Base-by-base conservation (phyloP, 2,329 filamentous ascomycete species). In the Cladosporium sp. region DNA sequence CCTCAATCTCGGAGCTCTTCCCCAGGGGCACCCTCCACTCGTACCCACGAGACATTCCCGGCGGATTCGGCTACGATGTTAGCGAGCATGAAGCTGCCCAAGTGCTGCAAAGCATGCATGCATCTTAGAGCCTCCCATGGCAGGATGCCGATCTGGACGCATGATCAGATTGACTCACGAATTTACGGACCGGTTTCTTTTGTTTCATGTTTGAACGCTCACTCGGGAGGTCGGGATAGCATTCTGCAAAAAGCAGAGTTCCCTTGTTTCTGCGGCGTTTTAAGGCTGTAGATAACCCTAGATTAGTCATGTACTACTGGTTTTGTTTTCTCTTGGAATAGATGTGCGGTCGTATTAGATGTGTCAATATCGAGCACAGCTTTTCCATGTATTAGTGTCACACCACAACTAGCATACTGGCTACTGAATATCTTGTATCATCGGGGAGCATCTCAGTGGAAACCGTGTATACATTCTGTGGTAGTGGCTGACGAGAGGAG, bases 11-110 rank as follows among this genome's bases (percentile, higher is more conserved):
- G n/a, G 60, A 64, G 36, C 51, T 63, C 19, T 59, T 63, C 51
- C 61, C 58, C 17, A 9, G 30, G 7, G 54, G 54, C 42, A 38
- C 43, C 12, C 39, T 64, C 37, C 60, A 63, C 43, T 50, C 59
- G 1, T 59, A 58, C 15, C 61, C 63, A 5, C 39, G 34, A 34
- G 17, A 37, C 11, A 6, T 15, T 1, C 11, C 17, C 12, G 34
- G 50, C 12, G 62, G 63, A 3, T 15, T 19, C 7, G 63, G 64
- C 25, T 65, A 52, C 55, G 59, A 64, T 9, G 47, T 65, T 42
- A 56, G 61, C 38, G 61, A 65, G 57, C 64, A 61, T 8, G 60
- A 65, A 58, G 64, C 61, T 14, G 64, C 64, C 5, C 43, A 63
- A 50, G 64, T 59, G 15, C 50, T 65, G 58, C 58, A 59, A 43